Conservation (phyloP, 23 red algal species). For the Agarophyton chilense region DNA sequence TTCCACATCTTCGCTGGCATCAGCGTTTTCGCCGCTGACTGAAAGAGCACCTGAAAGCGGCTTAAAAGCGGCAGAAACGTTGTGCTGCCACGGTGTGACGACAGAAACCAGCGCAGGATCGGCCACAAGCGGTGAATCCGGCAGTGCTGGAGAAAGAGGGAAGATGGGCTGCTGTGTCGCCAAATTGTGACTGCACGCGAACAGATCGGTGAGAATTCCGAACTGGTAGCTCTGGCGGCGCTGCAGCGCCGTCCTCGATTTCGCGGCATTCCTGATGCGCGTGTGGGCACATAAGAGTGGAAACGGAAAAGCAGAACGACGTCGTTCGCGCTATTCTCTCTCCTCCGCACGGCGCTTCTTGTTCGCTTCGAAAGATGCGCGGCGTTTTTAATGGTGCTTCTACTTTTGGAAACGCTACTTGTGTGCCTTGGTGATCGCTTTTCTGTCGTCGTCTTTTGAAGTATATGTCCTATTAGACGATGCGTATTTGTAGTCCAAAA, state of each 20-base stretch:
- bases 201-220: neutral
- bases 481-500: neutral
- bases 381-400: neutral
- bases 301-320: neutral
- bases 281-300: neutral
- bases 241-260: neutral
- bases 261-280: neutral
- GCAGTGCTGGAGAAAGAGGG: neutral
- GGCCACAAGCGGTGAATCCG: neutral
- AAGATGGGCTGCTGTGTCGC: neutral
- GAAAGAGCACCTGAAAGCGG: too few species aligned
- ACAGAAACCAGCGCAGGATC: neutral
- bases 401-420: neutral
- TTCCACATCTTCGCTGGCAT: too few species aligned
- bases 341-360: neutral
- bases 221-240: neutral
- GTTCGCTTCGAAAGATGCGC: neutral
- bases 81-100: too few species aligned
- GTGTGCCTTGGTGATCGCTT: neutral
- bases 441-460: neutral
- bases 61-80: too few species aligned
- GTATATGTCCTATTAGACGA: neutral
- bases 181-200: neutral
- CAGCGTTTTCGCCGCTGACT: too few species aligned
- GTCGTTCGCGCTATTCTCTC: neutral